Percentiles rank a stretch among this genome's conserved stretches.
These are phyloP conservation scores for Phytophthora pisi DNA, from an alignment of 352 stramenopile species.

Conservation along the genomic window DNA sequence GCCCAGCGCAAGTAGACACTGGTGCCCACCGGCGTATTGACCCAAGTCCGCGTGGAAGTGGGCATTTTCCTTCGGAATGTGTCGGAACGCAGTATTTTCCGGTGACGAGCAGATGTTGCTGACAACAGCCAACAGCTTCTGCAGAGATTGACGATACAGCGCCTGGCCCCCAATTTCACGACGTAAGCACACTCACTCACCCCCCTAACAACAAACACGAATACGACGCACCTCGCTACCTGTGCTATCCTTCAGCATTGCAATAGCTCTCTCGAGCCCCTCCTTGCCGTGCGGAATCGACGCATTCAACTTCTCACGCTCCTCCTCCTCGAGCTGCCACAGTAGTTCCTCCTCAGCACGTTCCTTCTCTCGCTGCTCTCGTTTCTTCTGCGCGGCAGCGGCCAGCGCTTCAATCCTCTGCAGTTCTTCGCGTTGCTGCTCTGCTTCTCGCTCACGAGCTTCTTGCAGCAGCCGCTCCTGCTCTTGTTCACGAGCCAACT, in stretches of 20 bases:
- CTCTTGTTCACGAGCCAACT: slow-evolving; percentile 26
- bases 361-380: slow-evolving; percentile 45
- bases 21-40: slow-evolving; percentile 60
- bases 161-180: slow-evolving; percentile 21
- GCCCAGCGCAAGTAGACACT: slow-evolving; percentile 72
- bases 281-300: slow-evolving; percentile 45
- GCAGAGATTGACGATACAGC: slow-evolving; percentile 41
- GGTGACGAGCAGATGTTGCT: slow-evolving; percentile 72
- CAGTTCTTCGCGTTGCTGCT: slow-evolving; percentile 29
- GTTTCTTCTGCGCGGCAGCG: slow-evolving; percentile 58
- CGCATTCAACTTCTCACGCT: slow-evolving; percentile 40
- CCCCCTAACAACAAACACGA: neutral
- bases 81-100: slow-evolving; percentile 71
- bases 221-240: slow-evolving; percentile 29
- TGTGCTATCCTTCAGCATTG: slow-evolving; percentile 49
- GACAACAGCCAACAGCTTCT: slow-evolving; percentile 61
- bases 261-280: slow-evolving; percentile 48
- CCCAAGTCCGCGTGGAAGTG: slow-evolving; percentile 76
- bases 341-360: slow-evolving; percentile 42
- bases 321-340: slow-evolving; percentile 38
- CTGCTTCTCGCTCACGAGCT: slow-evolving; percentile 15
- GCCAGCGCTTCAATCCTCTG: slow-evolving; percentile 53
- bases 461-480: slow-evolving; percentile 28
- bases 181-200: neutral
- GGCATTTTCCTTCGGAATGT: slow-evolving; percentile 75